Base-by-base conservation (phyloP, 257 asterid genomes). In the Lantana camara region DNA sequence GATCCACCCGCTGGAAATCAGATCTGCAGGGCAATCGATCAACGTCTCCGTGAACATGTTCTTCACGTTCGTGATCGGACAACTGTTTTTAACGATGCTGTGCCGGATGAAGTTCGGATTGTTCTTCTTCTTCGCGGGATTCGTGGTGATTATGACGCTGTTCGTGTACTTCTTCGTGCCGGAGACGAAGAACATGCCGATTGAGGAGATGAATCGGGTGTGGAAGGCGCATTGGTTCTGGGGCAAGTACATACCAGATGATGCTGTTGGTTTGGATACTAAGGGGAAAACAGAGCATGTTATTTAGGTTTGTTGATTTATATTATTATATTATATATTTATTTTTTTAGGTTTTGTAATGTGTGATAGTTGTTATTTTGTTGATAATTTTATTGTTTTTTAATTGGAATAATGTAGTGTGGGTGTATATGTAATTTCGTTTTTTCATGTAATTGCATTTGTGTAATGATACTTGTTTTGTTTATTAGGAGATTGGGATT, bases 151-250 rank as follows among this genome's bases (percentile, higher is more conserved):
- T 5, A 83, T 83, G 89, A 83, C 89, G 1, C 0, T 21, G 0
- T 75, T 80, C 52, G 65, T 77, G 8, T 75, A 50, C 69, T 70
- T 74, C 30, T 83, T 79, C 48, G 8, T 83, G 38, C 89, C 89
- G 5, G 85, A 82, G 61, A 82, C 85, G 5, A 82, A 79, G 72
- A 70, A 70, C 14, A 70, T 79, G 48, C 85, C 83, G 1, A 79
- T 82, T 47, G 85, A 82, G 35, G 85, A 79, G 59, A 79, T 82
- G 76, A 79, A 77, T 21, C 60, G 76, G 40, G 82, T 82, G 0
- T 82, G 85, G 89, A 79, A 79, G 63, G 62, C 68, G 6, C 83
- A 79, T 7, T 82, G 89, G 89, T 83, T 79, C 60, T 77, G 85
- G 89, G 77, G 77, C 5, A 58, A 47, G 15, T 82, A 79, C 44